A percentile compares a stretch with the other conserved stretches of the same genome.
These are phyloP conservation scores for Aspergillus coremiiformis DNA, from an alignment of 495 filamentous ascomycete species.

Conservation along the genomic window DNA sequence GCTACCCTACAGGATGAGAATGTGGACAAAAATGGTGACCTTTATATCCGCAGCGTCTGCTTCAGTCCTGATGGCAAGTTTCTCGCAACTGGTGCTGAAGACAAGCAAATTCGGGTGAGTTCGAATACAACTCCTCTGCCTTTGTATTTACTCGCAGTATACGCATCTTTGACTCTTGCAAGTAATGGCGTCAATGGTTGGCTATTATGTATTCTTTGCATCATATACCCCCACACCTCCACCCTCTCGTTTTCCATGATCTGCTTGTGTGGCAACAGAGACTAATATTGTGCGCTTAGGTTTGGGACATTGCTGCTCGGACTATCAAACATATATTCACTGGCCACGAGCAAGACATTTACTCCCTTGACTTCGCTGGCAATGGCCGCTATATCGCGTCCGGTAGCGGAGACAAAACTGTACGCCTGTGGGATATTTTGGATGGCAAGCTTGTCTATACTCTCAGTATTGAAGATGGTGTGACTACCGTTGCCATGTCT, in stretches of 20 bases:
- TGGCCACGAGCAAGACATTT: constrained; percentile 89
- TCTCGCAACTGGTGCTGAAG: constrained; percentile 82
- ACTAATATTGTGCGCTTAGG: constrained; percentile 39
- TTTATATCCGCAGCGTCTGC: constrained; percentile 87
- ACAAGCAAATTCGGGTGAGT: constrained; percentile 83
- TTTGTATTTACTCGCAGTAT: neutral
- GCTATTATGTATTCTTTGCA: neutral
- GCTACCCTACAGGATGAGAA: constrained; percentile 75
- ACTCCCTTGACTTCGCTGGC: constrained; percentile 83
- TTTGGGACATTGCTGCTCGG: constrained; percentile 75
- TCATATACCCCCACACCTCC: neutral
- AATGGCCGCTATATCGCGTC: constrained; percentile 86
- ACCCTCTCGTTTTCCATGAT: neutral
- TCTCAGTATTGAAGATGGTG: constrained; percentile 81
- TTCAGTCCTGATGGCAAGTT: constrained; percentile 89
- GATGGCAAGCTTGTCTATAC: constrained; percentile 64
- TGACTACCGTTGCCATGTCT: constrained; percentile 88
- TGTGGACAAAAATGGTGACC: constrained; percentile 74
- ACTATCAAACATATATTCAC: constrained; percentile 75
- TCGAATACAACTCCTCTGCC: constrained; percentile 23
- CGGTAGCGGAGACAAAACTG: constrained; percentile 79
- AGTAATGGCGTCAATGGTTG: neutral
- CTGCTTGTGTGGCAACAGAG: neutral
- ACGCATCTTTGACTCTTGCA: neutral
- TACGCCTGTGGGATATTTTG: constrained; percentile 83